These are phyloP conservation scores for Ambrosia trifida DNA, from an alignment of 129 eudicot species.

Conservation along the genomic window DNA sequence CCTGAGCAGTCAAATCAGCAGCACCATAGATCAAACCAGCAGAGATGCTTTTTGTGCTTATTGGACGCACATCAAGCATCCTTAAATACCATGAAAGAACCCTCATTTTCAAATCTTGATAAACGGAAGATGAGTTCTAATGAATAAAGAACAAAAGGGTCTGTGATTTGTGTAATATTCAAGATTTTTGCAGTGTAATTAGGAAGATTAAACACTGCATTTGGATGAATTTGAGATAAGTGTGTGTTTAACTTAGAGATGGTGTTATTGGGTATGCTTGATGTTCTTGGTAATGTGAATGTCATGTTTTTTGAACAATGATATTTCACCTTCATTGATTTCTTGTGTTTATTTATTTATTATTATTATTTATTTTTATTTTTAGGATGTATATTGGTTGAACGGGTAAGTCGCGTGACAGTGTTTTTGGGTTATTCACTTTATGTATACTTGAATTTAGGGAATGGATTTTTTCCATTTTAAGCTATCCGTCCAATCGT, in stretches of 20 bases:
- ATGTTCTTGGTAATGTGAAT: conserved; percentile 5
- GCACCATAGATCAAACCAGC: conserved; percentile 57
- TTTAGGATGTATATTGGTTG: conserved; percentile 18
- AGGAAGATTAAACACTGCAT: conserved; percentile 15
- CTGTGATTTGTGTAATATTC: conserved; percentile 16
- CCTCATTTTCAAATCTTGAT: conserved; percentile 41
- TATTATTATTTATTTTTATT: not conserved
- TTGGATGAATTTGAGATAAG: conserved; percentile 23
- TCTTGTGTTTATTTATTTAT: not conserved
- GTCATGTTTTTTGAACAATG: conserved; percentile 13
- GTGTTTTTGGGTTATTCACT: conserved; percentile 3
- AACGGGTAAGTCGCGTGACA: conserved; percentile 24
- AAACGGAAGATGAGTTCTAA: not conserved
- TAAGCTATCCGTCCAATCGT: not conserved
- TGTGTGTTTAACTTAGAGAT: conserved; percentile 6
- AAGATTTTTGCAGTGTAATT: conserved; percentile 30
- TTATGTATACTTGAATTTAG: conserved; percentile 5
- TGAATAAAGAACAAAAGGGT: conserved; percentile 12
- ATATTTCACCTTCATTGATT: conserved; percentile 22
- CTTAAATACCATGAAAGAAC: conserved; percentile 55
- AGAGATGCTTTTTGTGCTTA: conserved; percentile 54
- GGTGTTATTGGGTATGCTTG: conserved; percentile 24
- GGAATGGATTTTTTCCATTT: conserved; percentile 1
- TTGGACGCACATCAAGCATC: conserved; percentile 60
- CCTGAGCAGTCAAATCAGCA: conserved; percentile 74